These are phyloP conservation scores for Suillus occidentalis DNA, from an alignment of 768 basidiomycete species.

Conservation along the genomic window DNA sequence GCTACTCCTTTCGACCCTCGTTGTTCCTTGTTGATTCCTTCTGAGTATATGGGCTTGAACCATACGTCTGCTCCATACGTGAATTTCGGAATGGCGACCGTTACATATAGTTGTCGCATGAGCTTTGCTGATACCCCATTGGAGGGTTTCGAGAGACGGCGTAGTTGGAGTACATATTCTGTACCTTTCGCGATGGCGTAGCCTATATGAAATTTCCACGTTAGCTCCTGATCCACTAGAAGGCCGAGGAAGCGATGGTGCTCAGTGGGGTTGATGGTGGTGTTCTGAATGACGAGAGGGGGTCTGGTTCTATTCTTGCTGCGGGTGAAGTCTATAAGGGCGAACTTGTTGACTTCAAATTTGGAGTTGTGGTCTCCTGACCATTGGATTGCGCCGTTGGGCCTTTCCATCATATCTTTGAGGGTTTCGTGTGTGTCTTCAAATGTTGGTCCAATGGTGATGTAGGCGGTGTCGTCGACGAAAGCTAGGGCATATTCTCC, in stretches of 20 bases:
- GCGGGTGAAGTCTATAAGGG: background rate
- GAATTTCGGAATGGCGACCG: slow-evolving; percentile 22
- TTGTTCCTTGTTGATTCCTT: background rate
- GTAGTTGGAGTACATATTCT: background rate
- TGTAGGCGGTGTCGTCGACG: no score
- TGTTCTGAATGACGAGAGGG: background rate
- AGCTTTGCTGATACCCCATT: background rate
- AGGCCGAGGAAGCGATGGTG: slow-evolving; percentile 6
- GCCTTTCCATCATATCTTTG: no score
- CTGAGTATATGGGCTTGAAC: slow-evolving; percentile 2
- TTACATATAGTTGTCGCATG: slow-evolving; percentile 11
- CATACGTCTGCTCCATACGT: slow-evolving; percentile 24
- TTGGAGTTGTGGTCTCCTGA: no score
- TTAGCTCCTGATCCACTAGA: slow-evolving; percentile 6
- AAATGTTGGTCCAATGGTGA: no score
- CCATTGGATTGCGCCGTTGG: no score
- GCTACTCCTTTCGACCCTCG: background rate
- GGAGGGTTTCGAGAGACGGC: background rate
- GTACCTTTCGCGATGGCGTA: background rate
- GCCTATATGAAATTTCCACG: background rate
- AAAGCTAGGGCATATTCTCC: no score
- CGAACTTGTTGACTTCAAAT: no score
- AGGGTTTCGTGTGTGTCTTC: no score
- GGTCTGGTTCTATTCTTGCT: background rate
- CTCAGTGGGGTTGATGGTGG: background rate